Conservation (phyloP, 345 rosid genomes). For the Gossypium longicalyx region DNA sequence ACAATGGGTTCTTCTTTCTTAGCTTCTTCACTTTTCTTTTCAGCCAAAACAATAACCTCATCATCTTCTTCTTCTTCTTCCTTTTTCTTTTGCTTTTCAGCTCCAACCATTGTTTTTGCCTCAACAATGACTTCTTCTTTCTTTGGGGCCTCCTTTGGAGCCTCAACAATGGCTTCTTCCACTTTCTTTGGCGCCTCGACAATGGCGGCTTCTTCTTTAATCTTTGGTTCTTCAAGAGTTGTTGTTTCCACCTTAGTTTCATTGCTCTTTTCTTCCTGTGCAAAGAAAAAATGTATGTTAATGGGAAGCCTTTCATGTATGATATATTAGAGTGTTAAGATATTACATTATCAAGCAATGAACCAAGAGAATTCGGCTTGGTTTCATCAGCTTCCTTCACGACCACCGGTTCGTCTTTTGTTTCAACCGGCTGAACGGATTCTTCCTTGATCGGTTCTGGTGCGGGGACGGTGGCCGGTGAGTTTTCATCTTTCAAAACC, state of each 20-base stretch:
- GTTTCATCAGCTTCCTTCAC: neutral
- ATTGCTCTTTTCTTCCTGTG: neutral
- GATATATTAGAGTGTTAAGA: too few relatives aligned
- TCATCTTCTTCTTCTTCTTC: neutral
- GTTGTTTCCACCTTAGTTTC: neutral
- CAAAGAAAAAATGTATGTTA: neutral
- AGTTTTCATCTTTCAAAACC: neutral
- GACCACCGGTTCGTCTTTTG: constrained; percentile 4
- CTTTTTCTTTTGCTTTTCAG: too few relatives aligned
- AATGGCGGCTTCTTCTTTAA: too few relatives aligned
- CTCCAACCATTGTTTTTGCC: too few relatives aligned
- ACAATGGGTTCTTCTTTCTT: too few relatives aligned
- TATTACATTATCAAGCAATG: neutral
- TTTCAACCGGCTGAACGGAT: neutral
- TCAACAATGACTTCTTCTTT: too few relatives aligned
- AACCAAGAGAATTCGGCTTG: constrained; percentile 9
- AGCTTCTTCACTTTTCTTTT: neutral
- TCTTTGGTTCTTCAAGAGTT: too few relatives aligned
- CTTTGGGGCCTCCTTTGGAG: too few relatives aligned
- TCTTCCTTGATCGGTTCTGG: constrained; percentile 22
- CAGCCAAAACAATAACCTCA: too few relatives aligned
- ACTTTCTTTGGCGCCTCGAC: too few relatives aligned
- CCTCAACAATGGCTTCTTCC: too few relatives aligned
- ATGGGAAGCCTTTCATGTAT: too few relatives aligned
- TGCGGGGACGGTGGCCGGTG: neutral